Conservation (phyloP, 768 basidiomycete genomes). For the Boletus rubescentipes region DNA sequence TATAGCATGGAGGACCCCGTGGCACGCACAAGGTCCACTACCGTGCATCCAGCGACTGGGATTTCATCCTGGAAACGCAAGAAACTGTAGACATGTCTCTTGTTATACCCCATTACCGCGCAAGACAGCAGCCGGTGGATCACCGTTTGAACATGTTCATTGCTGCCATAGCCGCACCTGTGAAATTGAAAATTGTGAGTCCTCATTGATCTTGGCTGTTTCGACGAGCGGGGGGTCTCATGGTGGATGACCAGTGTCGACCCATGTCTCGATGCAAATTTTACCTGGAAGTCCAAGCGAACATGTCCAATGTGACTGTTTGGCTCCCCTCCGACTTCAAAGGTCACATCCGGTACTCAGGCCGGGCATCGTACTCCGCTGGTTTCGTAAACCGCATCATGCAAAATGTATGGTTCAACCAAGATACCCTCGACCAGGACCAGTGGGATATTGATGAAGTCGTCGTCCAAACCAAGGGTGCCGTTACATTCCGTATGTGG, state of each 20-base stretch:
- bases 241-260: slow-evolving; percentile 47
- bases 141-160: slow-evolving; percentile 74
- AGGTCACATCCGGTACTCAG: slow-evolving; percentile 59
- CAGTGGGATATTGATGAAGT: slow-evolving; percentile 56
- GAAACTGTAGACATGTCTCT: slow-evolving; percentile 63
- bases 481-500: slow-evolving; percentile 76
- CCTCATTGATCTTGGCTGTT: background rate
- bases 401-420: slow-evolving; percentile 50
- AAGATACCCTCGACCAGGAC: slow-evolving; percentile 33
- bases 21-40: slow-evolving; percentile 70
- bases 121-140: slow-evolving; percentile 66
- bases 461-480: slow-evolving; percentile 57
- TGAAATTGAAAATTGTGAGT: slow-evolving; percentile 76
- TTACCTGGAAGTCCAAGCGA: slow-evolving; percentile 62
- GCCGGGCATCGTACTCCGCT: slow-evolving; percentile 58
- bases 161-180: slow-evolving; percentile 46
- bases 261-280: slow-evolving; percentile 52
- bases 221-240: slow-evolving; percentile 1
- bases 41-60: slow-evolving; percentile 58
- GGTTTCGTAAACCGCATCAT: slow-evolving; percentile 73
- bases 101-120: slow-evolving; percentile 76
- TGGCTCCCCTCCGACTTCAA: slow-evolving; percentile 81
- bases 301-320: slow-evolving; percentile 68
- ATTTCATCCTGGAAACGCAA: slow-evolving; percentile 58
- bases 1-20: slow-evolving; percentile 31